These are phyloP conservation scores for Solanum hybrid DNA, from an alignment of 305 asterid genomes.

Conservation along the genomic window DNA sequence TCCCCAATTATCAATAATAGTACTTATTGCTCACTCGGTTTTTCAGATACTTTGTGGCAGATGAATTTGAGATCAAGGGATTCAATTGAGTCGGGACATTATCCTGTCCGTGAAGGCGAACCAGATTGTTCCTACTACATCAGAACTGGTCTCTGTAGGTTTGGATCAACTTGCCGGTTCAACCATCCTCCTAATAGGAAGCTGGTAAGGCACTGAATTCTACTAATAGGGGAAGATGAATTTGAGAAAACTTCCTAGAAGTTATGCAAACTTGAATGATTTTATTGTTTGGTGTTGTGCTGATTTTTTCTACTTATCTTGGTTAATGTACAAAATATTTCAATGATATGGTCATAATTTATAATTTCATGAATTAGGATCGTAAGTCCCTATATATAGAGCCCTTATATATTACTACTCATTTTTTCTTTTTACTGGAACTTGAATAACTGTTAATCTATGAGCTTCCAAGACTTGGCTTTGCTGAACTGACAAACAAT, in stretches of 20 bases:
- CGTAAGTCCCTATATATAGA: not conserved
- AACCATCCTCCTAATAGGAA: slow-evolving; percentile 91
- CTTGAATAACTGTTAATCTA: not conserved
- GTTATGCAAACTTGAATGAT: not conserved
- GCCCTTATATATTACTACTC: not conserved
- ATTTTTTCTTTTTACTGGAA: not conserved
- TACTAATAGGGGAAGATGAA: not conserved
- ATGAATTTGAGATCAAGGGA: slow-evolving; percentile 69
- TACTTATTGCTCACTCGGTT: not conserved
- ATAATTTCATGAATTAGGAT: not conserved
- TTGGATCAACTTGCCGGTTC: slow-evolving; percentile 87
- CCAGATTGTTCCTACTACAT: slow-evolving; percentile 93
- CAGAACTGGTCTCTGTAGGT: slow-evolving; percentile 94
- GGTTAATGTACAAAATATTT: not conserved
- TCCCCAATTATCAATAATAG: not conserved
- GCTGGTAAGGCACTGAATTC: slow-evolving; percentile 43
- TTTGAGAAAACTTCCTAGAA: not conserved
- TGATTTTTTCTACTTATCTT: not conserved
- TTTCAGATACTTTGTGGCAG: slow-evolving; percentile 77
- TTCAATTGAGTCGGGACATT: slow-evolving; percentile 62
- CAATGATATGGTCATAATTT: not conserved
- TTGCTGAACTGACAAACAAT: not conserved
- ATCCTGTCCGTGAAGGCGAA: slow-evolving; percentile 93
- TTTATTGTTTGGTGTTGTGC: not conserved
- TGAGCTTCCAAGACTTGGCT: not conserved